Conservation (phyloP, 108 stramenopile genomes). For the Cyclotella kingstonii region DNA sequence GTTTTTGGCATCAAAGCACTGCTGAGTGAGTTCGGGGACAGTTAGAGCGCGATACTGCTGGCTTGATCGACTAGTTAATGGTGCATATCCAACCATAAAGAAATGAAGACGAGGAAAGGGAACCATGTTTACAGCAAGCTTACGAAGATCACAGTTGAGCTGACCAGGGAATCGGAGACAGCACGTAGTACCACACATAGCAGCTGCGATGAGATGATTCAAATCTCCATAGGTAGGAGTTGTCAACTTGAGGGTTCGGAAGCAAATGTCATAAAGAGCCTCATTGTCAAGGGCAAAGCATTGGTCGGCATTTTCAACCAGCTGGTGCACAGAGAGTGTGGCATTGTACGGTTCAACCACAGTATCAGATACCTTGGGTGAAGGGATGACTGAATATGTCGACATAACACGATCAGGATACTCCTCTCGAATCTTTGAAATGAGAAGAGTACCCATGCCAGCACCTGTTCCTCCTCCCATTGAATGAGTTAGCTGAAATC, state of each 20-base stretch:
- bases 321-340: conserved; percentile 85
- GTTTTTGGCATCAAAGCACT: conserved; percentile 98
- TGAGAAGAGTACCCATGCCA: conserved; percentile 86
- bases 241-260: conserved; percentile 77
- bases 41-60: conserved; percentile 96
- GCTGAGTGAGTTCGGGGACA: conserved; percentile 95
- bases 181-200: conserved; percentile 76
- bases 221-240: conserved; percentile 79
- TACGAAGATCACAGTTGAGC: conserved; percentile 81
- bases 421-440: conserved; percentile 86
- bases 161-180: conserved; percentile 82
- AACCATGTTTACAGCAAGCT: conserved; percentile 89
- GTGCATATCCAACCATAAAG: conserved; percentile 98
- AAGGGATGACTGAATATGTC: conserved; percentile 80
- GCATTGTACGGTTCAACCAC: conserved; percentile 88
- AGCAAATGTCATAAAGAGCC: conserved; percentile 88
- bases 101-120: conserved; percentile 99
- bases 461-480: conserved; percentile 87
- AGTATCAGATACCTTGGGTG: conserved; percentile 86
- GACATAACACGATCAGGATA: conserved; percentile 89
- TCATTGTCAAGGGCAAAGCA: conserved; percentile 88
- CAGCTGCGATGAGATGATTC: conserved; percentile 76
- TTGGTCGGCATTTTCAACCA: conserved; percentile 90
- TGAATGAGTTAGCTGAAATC: conserved; percentile 87
- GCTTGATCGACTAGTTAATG: conserved; percentile 84